Evolutionary conservation across 1,284 basidiomycete genomes (phyloP), one percentile per base, ranked within the genome.

Genomic region (Puccinia polysora): DNA sequence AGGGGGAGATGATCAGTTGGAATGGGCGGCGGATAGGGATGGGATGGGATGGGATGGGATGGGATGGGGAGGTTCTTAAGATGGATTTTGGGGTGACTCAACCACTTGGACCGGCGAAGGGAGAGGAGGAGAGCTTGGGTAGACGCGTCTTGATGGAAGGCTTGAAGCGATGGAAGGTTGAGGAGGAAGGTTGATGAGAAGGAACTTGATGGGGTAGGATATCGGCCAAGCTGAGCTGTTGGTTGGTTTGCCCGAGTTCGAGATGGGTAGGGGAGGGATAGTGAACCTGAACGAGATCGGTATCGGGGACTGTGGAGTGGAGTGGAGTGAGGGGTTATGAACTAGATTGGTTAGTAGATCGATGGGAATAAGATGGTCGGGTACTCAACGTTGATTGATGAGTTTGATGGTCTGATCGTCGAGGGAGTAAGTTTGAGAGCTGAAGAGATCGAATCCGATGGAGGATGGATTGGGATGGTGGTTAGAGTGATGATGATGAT

Each of bases 201-300:
- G n/a, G 58, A 32, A 18, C 14, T 15, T 38, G 38, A 3, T 20
- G 60, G 20, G 49, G 47, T 6, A 47, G 32, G 40, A 63, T 55
- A 43, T 63, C 32, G 25, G 59, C 38, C 20, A 55, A 52, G 10
- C 36, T 25, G 6, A 52, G 20, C 55, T 72, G 40, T 38, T 52
- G 49, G 25, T 15, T 8, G 32, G 28, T 34, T n/a, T n/a, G n/a
- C n/a, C n/a, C n/a, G n/a, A n/a, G n/a, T 43, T 43, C 49, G 12
- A n/a, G 23, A 40, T 64, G 49, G 36, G 32, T 52, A n/a, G 38
- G 38, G 36, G 45, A 20, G 10, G 69, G 69, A 47, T 47, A 64
- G 43, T 72, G 69, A 30, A 72, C 49, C 32, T 63, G 59, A 43
- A 72, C 69, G 30, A 72, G 34, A 53, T 72, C 69, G n/a, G 69